Evolutionary conservation across 306 rosid species (phyloP), one percentile per base, ranked within the genome.

Genomic region (Quercus glauca): DNA sequence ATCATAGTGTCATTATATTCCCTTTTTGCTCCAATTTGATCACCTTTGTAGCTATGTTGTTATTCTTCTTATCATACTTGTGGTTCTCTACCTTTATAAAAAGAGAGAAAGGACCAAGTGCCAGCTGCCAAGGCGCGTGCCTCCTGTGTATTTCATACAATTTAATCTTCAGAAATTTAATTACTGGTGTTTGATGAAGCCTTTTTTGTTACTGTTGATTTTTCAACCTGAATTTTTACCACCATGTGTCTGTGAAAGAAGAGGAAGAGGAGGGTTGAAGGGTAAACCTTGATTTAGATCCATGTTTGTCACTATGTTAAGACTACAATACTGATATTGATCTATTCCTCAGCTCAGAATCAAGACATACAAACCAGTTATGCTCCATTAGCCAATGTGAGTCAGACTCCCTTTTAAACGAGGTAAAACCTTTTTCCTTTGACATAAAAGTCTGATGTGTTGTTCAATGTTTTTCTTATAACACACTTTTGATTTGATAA

Each of bases 331-430:
- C 80, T 84, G 78, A 82, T 86, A 37, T 84, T 78, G 67, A 77
- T 77, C 71, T 83, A 21, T 73, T 69, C 74, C 77, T 77, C 98
- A 95, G 98, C 89, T 90, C 92, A 58, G 98, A 90, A 84, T 93
- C 98, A 88, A 86, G 88, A 57, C 90, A 95, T 45, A 93, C 99
- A 25, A 88, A 93, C 88, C 97, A 89, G 73, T 88, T 95, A 80
- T 93, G 99, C 90, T 95, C 99, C 80, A 95, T 93, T 80, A 95
- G 96, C 88, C 93, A 87, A 65, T 95, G 99, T 77, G 85, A 91
- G 85, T 93, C 97, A 53, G 87, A 84, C 85, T 95, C 99, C 84
- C 98, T 95, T 77, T 85, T 93, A 76, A 93, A 89, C 83, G 97
- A 95, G 98, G 98, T 93, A 91, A 76, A 58, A 4, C 68, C 58